phyloP scores from a whole-genome alignment of 179 eudicot genomes.

The Silene noctiflora region DNA sequence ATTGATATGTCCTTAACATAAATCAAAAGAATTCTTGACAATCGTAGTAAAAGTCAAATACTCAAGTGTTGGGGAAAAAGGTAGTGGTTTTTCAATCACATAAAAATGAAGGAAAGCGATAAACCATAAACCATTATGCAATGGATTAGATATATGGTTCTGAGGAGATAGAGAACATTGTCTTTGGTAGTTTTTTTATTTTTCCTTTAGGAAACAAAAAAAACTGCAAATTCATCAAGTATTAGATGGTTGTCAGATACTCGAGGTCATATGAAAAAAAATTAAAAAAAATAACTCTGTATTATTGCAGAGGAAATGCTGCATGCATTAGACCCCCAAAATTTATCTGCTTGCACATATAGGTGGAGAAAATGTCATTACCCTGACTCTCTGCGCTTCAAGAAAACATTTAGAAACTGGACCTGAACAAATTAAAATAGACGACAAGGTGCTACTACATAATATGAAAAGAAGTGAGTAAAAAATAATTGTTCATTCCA shows the following conservation, averaged over 20 bases:
- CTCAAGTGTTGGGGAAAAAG: background rate
- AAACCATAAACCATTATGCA: background rate
- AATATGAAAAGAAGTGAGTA: background rate
- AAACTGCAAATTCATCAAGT: no score
- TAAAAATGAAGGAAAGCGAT: background rate
- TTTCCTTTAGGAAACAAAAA: no score
- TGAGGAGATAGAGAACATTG: background rate
- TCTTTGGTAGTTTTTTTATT: no score
- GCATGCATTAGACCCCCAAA: background rate
- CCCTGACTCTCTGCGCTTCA: background rate
- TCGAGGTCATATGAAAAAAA: no score
- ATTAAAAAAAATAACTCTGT: background rate
- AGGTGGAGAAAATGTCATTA: background rate
- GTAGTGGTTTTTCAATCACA: background rate
- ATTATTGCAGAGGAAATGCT: background rate
- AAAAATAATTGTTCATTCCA: background rate
- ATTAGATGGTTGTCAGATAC: no score
- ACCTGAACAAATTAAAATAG: background rate
- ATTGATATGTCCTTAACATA: constrained; percentile 42
- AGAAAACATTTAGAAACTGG: background rate
- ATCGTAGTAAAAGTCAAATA: background rate
- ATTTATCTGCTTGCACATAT: background rate
- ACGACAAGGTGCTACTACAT: background rate
- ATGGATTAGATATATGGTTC: background rate
- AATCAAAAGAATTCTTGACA: background rate